These are phyloP conservation scores for Prunus salicina DNA, from an alignment of 306 rosid genomes.

Conservation along the genomic window DNA sequence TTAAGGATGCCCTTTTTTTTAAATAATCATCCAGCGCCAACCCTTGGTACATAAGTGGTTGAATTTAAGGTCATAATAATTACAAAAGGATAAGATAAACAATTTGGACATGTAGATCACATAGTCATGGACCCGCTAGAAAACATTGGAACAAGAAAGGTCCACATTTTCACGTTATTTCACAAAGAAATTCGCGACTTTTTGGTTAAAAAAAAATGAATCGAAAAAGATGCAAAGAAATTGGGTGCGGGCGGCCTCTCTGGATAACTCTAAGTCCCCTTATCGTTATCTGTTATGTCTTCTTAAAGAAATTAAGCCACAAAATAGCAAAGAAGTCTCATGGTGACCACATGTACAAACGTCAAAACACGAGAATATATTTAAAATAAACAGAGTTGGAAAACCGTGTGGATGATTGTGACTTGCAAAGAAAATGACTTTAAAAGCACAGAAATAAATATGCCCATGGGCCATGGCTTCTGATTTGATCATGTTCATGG, in stretches of 20 bases:
- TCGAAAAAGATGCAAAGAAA: slow-evolving; percentile 13
- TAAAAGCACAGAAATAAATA: not conserved
- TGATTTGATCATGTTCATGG: slow-evolving; percentile 3
- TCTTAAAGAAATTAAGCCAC: not conserved
- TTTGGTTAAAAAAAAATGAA: not conserved
- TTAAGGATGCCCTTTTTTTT: not conserved
- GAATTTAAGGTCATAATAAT: slow-evolving; percentile 13
- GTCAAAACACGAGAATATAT: slow-evolving; percentile 14
- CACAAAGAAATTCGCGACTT: slow-evolving; percentile 15
- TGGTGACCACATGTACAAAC: slow-evolving; percentile 12
- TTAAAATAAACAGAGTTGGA: slow-evolving; percentile 11
- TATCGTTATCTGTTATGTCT: too few species aligned
- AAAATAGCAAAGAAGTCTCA: slow-evolving; percentile 12
- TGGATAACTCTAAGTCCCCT: slow-evolving; percentile 5
- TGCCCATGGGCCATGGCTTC: not conserved
- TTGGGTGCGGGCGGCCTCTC: slow-evolving; percentile 1
- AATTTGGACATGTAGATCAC: slow-evolving; percentile 4
- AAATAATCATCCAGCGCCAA: not conserved
- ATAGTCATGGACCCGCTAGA: not conserved
- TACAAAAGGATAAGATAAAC: slow-evolving; percentile 14
- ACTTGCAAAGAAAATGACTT: not conserved
- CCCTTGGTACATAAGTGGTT: slow-evolving; percentile 11
- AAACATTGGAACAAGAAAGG: not conserved
- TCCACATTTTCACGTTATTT: slow-evolving; percentile 23
- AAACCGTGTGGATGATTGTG: slow-evolving; percentile 7